Percentiles rank a stretch among this genome's conserved stretches.
Evolutionary conservation across 352 stramenopile species (phyloP).

Genomic region (Phytopythium litorale): DNA sequence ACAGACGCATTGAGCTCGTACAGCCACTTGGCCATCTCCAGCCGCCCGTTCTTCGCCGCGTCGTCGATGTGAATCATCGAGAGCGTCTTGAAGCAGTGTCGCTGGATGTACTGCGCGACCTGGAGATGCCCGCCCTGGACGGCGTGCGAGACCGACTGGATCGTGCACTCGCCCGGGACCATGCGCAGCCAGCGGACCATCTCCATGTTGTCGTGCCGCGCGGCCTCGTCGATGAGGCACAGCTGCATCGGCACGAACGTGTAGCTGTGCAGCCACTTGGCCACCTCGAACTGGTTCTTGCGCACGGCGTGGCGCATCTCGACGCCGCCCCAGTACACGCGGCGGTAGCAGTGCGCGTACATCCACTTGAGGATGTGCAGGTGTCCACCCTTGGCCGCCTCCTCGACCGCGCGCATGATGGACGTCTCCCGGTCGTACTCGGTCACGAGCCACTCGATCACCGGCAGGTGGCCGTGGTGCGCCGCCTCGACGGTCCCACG

Average conservation of each 20-base stretch:
- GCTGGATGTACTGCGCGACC: slow-evolving; percentile 34
- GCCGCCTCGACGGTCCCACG: background rate
- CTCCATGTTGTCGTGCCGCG: slow-evolving; percentile 24
- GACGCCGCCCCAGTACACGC: slow-evolving; percentile 7
- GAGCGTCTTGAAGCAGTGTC: slow-evolving; percentile 15
- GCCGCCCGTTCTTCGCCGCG: background rate
- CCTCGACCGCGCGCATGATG: slow-evolving; percentile 4
- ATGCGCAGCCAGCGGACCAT: slow-evolving; percentile 39
- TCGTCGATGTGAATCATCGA: background rate
- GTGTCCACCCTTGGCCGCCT: slow-evolving; percentile 9
- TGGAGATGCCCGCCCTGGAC: slow-evolving; percentile 32
- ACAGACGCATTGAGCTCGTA: background rate
- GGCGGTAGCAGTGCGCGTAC: slow-evolving; percentile 2
- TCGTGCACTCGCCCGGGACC: slow-evolving; percentile 26
- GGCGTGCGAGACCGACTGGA: slow-evolving; percentile 30
- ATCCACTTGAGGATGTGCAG: slow-evolving; percentile 12
- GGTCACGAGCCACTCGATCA: slow-evolving; percentile 11
- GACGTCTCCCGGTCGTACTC: slow-evolving; percentile 4
- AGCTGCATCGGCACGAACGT: slow-evolving; percentile 3
- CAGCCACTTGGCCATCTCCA: background rate
- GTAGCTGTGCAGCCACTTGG: background rate
- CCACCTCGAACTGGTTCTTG: slow-evolving; percentile 5
- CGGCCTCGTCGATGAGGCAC: slow-evolving; percentile 28
- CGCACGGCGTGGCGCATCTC: slow-evolving; percentile 11
- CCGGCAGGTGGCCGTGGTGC: slow-evolving; percentile 6